Conservation (phyloP, 306 rosid genomes). For the Cyclanthera cordifolia region DNA sequence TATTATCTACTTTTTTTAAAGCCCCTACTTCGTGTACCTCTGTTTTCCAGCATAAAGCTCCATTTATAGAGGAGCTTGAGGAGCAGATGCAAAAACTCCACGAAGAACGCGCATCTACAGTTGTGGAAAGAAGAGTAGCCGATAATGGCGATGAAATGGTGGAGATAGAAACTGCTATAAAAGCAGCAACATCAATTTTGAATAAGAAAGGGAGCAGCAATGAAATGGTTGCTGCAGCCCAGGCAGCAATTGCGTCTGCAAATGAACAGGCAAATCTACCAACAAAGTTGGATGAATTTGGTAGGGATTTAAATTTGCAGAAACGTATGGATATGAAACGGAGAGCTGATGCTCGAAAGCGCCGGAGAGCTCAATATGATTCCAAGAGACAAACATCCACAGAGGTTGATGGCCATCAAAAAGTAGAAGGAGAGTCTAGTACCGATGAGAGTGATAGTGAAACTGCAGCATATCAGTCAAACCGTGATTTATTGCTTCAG, state of each 20-base stretch:
- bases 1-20: background rate
- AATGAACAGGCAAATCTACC: slow-evolving; percentile 71
- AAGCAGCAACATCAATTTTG: slow-evolving; percentile 59
- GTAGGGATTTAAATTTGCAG: slow-evolving; percentile 82
- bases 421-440: slow-evolving; percentile 72
- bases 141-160: slow-evolving; percentile 68
- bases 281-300: slow-evolving; percentile 70
- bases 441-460: slow-evolving; percentile 95
- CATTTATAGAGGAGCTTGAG: slow-evolving; percentile 84
- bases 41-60: slow-evolving; percentile 71
- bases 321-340: slow-evolving; percentile 66
- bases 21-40: background rate
- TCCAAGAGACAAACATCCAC: slow-evolving; percentile 36
- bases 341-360: slow-evolving; percentile 50
- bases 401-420: slow-evolving; percentile 51
- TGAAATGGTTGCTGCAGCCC: slow-evolving; percentile 52
- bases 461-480: slow-evolving; percentile 53
- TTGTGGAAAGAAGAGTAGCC: slow-evolving; percentile 53
- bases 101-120: slow-evolving; percentile 68
- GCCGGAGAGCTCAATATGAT: slow-evolving; percentile 32
- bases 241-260: slow-evolving; percentile 55
- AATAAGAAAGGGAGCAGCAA: slow-evolving; percentile 49
- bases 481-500: slow-evolving; percentile 51
- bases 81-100: slow-evolving; percentile 76
- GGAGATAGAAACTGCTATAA: slow-evolving; percentile 79